Base-by-base conservation (phyloP, 169 alveolate species). In the Plasmodium adleri region DNA sequence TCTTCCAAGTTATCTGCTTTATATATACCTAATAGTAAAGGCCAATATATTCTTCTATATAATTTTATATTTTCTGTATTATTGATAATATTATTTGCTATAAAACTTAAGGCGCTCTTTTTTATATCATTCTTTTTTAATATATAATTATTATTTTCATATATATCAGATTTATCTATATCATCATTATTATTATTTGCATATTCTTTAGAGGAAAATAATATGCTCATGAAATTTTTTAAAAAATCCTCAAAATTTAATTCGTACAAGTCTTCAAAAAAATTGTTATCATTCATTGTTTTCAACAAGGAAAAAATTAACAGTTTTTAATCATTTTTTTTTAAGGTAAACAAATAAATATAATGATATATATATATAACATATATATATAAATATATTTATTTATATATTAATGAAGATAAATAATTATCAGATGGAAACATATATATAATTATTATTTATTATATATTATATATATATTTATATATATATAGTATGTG, bases 191-290 rank as follows among this genome's bases (percentile, higher is more conserved):
- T 75, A 32, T 26, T 26, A 39, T 39, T 39, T 39, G 10, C 47
- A 39, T 39, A 39, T 39, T 39, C 20, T 15, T 58, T 58, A 15
- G 28, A 52, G 85, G 50, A 52, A 52, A 72, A 72, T 72, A 72
- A 72, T 43, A 75, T 63, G 47, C 6, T n/a, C 7, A 54, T 54
- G 20, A 62, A 62, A 62, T 24, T 47, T 45, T 75, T 67, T 75
- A 75, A 75, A 75, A 75, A 75, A 43, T 75, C 88, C 73, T 75
- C 88, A 75, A 75, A 75, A 20, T 75, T 12, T 52, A 75, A 47
- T 32, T 64, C 74, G 8, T 75, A 63, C 26, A 62, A 63, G 64
- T 75, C 88, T 47, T 75, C 88, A 32, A 75, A 54, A 63, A 32
- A 75, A 67, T 75, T 75, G 64, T 75, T 32, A 32, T 62, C 54